phyloP scores from a whole-genome alignment of 2,329 filamentous ascomycete species.

The Pseudocercospora macadamiae region DNA sequence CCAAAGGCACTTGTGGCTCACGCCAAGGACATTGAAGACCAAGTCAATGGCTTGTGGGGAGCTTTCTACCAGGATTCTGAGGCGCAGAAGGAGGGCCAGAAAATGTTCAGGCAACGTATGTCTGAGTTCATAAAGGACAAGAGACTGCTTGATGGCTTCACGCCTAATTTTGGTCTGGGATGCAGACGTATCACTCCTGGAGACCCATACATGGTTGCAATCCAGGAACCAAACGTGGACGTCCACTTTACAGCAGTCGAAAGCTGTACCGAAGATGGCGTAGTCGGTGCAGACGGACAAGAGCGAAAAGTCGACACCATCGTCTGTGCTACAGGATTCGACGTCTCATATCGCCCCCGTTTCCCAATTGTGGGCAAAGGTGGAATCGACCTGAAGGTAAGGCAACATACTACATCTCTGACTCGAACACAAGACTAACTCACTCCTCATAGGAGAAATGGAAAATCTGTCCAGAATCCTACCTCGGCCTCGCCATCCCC shows the following conservation, averaged over 20 bases:
- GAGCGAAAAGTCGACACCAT: slow-evolving; percentile 48
- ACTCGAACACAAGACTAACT: not conserved
- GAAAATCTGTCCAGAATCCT: slow-evolving; percentile 42
- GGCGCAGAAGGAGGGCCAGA: slow-evolving; percentile 44
- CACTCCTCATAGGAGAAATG: slow-evolving; percentile 38
- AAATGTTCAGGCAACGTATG: slow-evolving; percentile 49
- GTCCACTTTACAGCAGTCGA: slow-evolving; percentile 54
- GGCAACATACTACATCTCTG: not conserved
- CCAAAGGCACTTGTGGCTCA: slow-evolving; percentile 47
- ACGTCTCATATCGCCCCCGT: slow-evolving; percentile 47
- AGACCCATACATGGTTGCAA: slow-evolving; percentile 55
- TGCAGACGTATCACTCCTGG: slow-evolving; percentile 54
- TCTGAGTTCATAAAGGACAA: slow-evolving; percentile 56
- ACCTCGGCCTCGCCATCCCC: slow-evolving; percentile 47
- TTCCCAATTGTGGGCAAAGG: slow-evolving; percentile 49
- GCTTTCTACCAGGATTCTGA: slow-evolving; percentile 49
- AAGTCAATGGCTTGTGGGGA: slow-evolving; percentile 53
- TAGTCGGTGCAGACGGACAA: slow-evolving; percentile 48
- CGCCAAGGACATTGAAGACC: slow-evolving; percentile 38
- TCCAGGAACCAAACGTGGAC: slow-evolving; percentile 55
- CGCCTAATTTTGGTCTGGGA: slow-evolving; percentile 50
- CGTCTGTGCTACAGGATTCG: slow-evolving; percentile 52
- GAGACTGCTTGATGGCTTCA: slow-evolving; percentile 52
- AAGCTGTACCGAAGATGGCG: slow-evolving; percentile 50
- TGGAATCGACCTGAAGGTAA: slow-evolving; percentile 42